Percentiles rank a stretch among this genome's conserved stretches.
These are phyloP conservation scores for Ophiostoma pallidulum DNA, from an alignment of 2,329 filamentous ascomycete genomes.

Conservation along the genomic window DNA sequence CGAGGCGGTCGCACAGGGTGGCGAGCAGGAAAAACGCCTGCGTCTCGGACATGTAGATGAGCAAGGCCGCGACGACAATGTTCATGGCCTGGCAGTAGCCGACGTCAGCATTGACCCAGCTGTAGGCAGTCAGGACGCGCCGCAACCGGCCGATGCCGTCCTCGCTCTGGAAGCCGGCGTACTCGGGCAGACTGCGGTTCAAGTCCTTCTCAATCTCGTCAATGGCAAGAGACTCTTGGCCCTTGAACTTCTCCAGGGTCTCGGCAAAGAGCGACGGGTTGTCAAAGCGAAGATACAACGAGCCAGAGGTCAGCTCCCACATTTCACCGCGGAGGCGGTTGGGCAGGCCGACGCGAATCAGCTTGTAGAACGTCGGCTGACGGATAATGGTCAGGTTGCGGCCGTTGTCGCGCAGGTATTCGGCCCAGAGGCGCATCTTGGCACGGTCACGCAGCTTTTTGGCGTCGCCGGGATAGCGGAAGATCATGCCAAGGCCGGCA, in stretches of 20 bases:
- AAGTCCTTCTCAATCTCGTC: conserved; percentile 99
- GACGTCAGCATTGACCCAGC: conserved; percentile 91
- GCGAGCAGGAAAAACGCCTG: conserved; percentile 95
- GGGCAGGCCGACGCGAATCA: conserved; percentile 88
- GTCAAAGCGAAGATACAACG: conserved; percentile 77
- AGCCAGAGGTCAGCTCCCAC: conserved; percentile 91
- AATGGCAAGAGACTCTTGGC: conserved; percentile 84
- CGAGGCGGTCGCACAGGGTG: conserved; percentile 79
- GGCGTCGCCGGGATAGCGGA: conserved; percentile 88
- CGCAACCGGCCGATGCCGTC: conserved; percentile 86
- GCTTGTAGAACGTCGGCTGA: conserved; percentile 94
- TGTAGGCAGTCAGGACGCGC: conserved; percentile 90
- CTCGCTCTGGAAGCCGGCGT: conserved; percentile 92
- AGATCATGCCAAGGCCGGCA: conserved; percentile 83
- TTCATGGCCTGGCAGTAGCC: conserved; percentile 99
- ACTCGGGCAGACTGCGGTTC: conserved; percentile 92
- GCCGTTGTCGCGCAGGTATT: conserved; percentile 92
- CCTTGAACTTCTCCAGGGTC: conserved; percentile 73
- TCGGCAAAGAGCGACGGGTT: conserved; percentile 76
- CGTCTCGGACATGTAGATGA: conserved; percentile 96
- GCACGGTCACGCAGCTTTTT: conserved; percentile 89
- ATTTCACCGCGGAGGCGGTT: conserved; percentile 89
- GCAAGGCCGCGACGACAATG: conserved; percentile 91
- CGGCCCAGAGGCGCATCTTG: conserved; percentile 96
- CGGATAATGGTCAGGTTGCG: conserved; percentile 85